phyloP scores from a whole-genome alignment of 129 eudicot genomes.

The Arctium lappa region DNA sequence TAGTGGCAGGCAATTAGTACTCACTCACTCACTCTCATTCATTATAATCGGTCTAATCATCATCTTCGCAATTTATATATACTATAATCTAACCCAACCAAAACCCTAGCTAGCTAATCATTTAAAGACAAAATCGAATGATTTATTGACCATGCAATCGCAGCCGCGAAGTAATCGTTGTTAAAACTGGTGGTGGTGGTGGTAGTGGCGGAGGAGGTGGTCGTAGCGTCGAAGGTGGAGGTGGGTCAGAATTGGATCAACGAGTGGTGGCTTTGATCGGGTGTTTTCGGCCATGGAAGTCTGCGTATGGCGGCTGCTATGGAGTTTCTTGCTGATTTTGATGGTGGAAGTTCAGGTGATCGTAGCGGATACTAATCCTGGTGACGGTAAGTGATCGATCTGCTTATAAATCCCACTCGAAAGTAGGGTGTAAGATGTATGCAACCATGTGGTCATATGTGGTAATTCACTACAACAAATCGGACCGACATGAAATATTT shows the following conservation, averaged over 20 bases:
- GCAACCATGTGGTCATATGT: neutral
- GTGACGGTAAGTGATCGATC: slow-evolving; percentile 28
- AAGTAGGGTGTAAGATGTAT: neutral
- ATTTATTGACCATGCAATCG: neutral
- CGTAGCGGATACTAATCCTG: slow-evolving; percentile 30
- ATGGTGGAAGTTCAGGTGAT: slow-evolving; percentile 26
- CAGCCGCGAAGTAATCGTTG: neutral
- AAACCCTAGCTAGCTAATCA: neutral
- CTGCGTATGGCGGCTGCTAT: slow-evolving; percentile 1
- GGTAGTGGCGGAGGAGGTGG: neutral
- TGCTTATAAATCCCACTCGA: neutral
- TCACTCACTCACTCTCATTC: neutral
- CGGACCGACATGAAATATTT: neutral
- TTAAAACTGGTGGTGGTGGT: neutral
- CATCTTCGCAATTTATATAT: neutral
- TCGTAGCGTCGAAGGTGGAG: neutral
- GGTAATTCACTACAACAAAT: too few relatives aligned
- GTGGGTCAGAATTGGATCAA: neutral
- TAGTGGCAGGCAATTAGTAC: neutral
- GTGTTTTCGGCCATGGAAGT: slow-evolving; percentile 20
- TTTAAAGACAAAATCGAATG: neutral
- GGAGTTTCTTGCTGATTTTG: slow-evolving; percentile 17
- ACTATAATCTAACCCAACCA: neutral
- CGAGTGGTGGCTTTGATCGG: neutral
- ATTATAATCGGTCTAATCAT: neutral